These are phyloP conservation scores for Trichosporon ovoides DNA, from an alignment of 1,284 basidiomycete species.

Conservation along the genomic window DNA sequence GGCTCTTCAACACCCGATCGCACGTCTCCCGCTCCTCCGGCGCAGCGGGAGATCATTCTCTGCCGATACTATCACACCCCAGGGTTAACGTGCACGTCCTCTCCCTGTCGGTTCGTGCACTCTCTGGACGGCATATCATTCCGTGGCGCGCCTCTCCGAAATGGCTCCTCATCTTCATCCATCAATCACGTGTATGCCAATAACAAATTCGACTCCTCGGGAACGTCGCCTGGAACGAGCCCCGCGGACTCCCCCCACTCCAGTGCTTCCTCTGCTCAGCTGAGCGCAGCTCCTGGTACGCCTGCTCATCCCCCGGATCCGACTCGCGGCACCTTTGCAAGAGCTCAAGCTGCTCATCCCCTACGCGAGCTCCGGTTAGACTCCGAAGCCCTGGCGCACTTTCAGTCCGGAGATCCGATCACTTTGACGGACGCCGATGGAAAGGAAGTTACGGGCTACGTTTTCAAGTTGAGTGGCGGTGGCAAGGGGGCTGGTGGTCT, in stretches of 20 bases:
- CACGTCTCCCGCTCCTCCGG: neutral
- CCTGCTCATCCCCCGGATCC: slow-evolving; percentile 17
- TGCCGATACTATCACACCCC: slow-evolving; percentile 49
- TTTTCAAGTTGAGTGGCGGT: slow-evolving; percentile 47
- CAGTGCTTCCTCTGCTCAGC: neutral
- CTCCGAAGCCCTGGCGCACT: slow-evolving; percentile 7
- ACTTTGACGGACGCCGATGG: slow-evolving; percentile 33
- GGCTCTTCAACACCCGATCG: slow-evolving; percentile 24
- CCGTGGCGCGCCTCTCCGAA: neutral
- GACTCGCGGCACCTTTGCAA: slow-evolving; percentile 38
- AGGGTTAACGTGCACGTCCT: slow-evolving; percentile 46
- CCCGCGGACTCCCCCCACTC: too few relatives aligned
- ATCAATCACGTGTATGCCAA: too few relatives aligned
- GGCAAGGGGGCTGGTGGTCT: slow-evolving; percentile 45
- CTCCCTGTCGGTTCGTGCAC: slow-evolving; percentile 49
- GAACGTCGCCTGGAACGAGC: neutral
- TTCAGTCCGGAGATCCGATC: slow-evolving; percentile 18
- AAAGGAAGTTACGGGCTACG: slow-evolving; percentile 34
- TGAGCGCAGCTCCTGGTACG: neutral
- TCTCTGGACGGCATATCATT: slow-evolving; percentile 22
- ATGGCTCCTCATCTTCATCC: neutral
- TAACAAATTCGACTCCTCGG: too few relatives aligned
- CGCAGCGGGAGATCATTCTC: slow-evolving; percentile 37
- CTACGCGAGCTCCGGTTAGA: slow-evolving; percentile 10
- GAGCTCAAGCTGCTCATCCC: slow-evolving; percentile 26